These are phyloP conservation scores for Chlorella variabilis DNA, from an alignment of 163 green algal species.

Conservation along the genomic window DNA sequence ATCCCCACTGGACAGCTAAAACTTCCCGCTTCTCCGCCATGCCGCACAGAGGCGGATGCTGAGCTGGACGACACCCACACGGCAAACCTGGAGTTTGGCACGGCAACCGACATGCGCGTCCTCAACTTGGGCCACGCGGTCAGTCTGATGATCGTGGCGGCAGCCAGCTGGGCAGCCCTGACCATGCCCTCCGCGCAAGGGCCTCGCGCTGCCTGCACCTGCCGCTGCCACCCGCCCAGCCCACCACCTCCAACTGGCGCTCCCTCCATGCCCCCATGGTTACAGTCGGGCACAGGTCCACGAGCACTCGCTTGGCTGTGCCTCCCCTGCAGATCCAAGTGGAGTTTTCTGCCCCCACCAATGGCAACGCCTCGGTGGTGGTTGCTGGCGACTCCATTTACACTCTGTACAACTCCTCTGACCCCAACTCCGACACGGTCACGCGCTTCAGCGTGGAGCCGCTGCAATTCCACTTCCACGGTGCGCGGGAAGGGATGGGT, in stretches of 20 bases:
- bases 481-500: background rate
- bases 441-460: slow-evolving; percentile 1
- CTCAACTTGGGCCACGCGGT: slow-evolving; percentile 28
- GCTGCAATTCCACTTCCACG: slow-evolving; percentile 32
- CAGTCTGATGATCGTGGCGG: background rate
- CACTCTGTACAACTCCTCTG: background rate
- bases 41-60: background rate
- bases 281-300: too few relatives aligned
- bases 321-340: slow-evolving; percentile 20
- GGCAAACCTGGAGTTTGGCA: slow-evolving; percentile 7
- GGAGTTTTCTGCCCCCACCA: background rate
- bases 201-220: too few relatives aligned
- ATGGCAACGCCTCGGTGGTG: background rate
- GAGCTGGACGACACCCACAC: background rate
- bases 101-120: slow-evolving; percentile 3
- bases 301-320: too few relatives aligned
- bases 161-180: too few relatives aligned
- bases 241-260: background rate
- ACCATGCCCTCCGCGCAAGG: too few relatives aligned
- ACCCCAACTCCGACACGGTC: background rate
- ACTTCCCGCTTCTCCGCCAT: too few relatives aligned
- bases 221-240: background rate
- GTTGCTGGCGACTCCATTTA: background rate
- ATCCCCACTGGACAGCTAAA: too few relatives aligned
- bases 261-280: background rate